Conservation (phyloP, 345 rosid genomes). For the Linum lewisii region DNA sequence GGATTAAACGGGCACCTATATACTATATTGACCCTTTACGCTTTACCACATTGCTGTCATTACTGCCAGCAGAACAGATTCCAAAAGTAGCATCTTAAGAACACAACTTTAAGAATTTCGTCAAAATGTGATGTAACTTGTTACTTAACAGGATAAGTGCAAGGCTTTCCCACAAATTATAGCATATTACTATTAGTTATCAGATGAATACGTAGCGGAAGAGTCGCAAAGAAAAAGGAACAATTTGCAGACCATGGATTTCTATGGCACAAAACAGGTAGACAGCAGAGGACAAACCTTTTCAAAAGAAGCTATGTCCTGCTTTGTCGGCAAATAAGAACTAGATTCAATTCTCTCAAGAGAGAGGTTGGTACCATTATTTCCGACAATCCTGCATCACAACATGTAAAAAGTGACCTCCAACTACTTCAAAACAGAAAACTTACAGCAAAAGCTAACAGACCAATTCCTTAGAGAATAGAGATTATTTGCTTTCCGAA, state of each 20-base stretch:
- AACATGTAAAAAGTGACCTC: background rate
- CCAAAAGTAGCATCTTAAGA: background rate
- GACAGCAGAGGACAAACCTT: constrained; percentile 38
- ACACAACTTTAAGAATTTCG: background rate
- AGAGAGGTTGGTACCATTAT: constrained; percentile 20
- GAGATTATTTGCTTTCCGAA: background rate
- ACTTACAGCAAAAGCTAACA: background rate
- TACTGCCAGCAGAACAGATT: background rate
- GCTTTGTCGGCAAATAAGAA: constrained; percentile 19
- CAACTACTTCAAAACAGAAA: background rate
- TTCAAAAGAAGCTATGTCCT: constrained; percentile 63
- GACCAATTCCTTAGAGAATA: background rate
- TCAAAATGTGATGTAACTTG: background rate
- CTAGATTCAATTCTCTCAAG: constrained; percentile 29
- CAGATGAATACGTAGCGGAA: background rate
- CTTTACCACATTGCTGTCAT: background rate
- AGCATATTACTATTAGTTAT: background rate
- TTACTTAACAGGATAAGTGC: background rate
- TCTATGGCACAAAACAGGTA: constrained; percentile 4
- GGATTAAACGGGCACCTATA: background rate
- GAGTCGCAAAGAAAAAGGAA: background rate
- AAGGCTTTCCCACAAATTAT: too few species aligned
- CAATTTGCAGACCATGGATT: background rate
- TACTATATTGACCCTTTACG: background rate
- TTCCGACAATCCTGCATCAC: constrained; percentile 43